Evolutionary conservation across 305 asterid species (phyloP).

Genomic region (Fraxinus floribunda): DNA sequence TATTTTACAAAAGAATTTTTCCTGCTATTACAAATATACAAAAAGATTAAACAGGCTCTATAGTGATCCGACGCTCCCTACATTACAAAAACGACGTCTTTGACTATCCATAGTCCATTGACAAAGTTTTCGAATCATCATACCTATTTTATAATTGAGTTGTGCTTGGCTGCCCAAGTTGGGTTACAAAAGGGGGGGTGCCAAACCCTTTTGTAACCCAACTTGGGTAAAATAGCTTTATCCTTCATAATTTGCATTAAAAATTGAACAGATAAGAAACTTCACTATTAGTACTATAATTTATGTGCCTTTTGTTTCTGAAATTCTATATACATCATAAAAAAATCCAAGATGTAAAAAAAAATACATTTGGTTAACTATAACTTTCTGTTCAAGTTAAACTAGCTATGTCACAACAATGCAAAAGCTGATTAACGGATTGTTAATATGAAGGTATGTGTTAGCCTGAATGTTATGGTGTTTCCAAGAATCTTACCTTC

Average conservation of each 20-base stretch:
- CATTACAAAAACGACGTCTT: background rate
- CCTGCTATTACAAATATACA: background rate
- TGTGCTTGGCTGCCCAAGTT: too few relatives aligned
- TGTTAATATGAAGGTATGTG: background rate
- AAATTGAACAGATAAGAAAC: background rate
- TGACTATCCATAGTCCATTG: too few relatives aligned
- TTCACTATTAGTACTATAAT: background rate
- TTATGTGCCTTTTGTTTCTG: background rate
- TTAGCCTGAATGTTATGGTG: too few relatives aligned
- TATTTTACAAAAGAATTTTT: background rate
- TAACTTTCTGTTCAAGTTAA: background rate
- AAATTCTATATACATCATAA: background rate
- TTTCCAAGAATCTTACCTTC: slow-evolving; percentile 37
- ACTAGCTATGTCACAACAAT: background rate
- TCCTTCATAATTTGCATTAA: too few relatives aligned
- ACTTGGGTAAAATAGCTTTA: too few relatives aligned
- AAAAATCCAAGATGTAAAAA: background rate
- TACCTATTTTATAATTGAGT: too few relatives aligned
- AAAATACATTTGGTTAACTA: too few relatives aligned
- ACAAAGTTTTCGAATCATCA: too few relatives aligned
- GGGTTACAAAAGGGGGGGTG: too few relatives aligned
- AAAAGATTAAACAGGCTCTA: background rate
- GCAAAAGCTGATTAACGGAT: background rate
- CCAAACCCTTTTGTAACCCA: too few relatives aligned
- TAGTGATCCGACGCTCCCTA: background rate